Evolutionary conservation across 306 rosid species (phyloP).

Genomic region (Comarum palustre): DNA sequence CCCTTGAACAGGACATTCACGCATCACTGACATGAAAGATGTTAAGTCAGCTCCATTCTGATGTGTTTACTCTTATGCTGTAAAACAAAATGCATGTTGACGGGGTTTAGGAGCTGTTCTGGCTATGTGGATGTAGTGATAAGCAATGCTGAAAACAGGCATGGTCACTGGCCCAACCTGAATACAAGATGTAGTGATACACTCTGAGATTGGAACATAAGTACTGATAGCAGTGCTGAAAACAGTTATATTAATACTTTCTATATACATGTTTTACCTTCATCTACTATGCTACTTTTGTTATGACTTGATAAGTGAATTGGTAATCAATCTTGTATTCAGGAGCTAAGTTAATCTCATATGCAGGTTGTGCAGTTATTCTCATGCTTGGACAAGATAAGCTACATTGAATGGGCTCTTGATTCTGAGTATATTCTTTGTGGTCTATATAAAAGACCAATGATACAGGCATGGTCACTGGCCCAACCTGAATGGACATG

Average conservation of each 20-base stretch:
- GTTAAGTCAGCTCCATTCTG: background rate
- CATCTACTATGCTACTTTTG: constrained; percentile 13
- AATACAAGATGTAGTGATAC: no score
- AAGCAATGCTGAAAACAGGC: background rate
- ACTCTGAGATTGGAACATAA: background rate
- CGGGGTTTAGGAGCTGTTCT: background rate
- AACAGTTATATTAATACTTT: background rate
- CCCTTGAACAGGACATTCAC: background rate
- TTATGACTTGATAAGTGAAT: constrained; percentile 14
- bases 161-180: no score
- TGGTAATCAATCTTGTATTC: constrained; percentile 7
- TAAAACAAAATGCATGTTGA: background rate
- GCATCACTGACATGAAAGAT: background rate
- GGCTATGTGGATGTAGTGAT: background rate
- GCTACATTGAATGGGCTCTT: constrained; percentile 95
- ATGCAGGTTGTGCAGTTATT: constrained; percentile 96
- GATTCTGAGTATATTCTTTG: constrained; percentile 98
- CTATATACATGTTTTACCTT: constrained; percentile 1
- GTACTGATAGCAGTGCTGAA: background rate
- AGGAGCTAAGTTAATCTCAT: constrained; percentile 24
- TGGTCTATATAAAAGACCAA: constrained; percentile 83
- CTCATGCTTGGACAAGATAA: constrained; percentile 97
- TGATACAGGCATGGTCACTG: constrained; percentile 98
- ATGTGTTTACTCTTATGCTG: constrained; percentile 10
- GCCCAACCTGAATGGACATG: constrained; percentile 99